Conservation (phyloP, 208 protist species). For the Herpetomonas samuelpessoai region DNA sequence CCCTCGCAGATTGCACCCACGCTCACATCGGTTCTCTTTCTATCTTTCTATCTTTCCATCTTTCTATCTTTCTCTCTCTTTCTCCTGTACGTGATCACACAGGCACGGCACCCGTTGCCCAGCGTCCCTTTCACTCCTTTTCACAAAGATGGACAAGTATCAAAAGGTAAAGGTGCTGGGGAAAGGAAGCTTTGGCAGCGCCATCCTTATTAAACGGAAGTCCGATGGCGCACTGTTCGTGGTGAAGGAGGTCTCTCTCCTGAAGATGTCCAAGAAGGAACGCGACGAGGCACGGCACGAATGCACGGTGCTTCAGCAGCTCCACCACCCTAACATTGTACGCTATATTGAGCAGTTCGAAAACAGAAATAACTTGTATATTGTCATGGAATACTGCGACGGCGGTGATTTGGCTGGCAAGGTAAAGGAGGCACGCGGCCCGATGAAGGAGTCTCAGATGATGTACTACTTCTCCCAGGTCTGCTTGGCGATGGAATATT, state of each 20-base stretch:
- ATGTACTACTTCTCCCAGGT: slow-evolving; percentile 93
- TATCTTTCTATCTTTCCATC: not conserved
- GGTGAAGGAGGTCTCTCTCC: slow-evolving; percentile 89
- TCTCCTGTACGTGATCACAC: slow-evolving; percentile 5
- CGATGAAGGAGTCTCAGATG: slow-evolving; percentile 79
- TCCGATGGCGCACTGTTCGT: slow-evolving; percentile 82
- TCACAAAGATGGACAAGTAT: slow-evolving; percentile 95
- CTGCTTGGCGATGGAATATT: slow-evolving; percentile 91
- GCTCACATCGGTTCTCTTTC: not conserved
- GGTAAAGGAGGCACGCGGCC: slow-evolving; percentile 54
- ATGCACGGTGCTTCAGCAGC: slow-evolving; percentile 77
- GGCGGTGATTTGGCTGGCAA: slow-evolving; percentile 79
- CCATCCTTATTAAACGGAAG: slow-evolving; percentile 89
- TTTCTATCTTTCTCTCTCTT: slow-evolving; percentile 15
- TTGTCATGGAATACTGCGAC: slow-evolving; percentile 94
- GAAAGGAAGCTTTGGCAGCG: slow-evolving; percentile 92
- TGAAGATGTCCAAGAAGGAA: slow-evolving; percentile 85
- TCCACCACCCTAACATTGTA: slow-evolving; percentile 92
- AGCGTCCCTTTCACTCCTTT: not conserved
- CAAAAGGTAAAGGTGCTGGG: slow-evolving; percentile 85
- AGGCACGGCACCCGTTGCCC: not conserved
- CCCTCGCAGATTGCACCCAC: not conserved
- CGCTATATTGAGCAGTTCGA: slow-evolving; percentile 93
- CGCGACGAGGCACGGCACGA: slow-evolving; percentile 88
- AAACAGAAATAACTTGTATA: slow-evolving; percentile 85